These are phyloP conservation scores for Fagus sylvatica DNA, from an alignment of 306 rosid species.

Conservation along the genomic window DNA sequence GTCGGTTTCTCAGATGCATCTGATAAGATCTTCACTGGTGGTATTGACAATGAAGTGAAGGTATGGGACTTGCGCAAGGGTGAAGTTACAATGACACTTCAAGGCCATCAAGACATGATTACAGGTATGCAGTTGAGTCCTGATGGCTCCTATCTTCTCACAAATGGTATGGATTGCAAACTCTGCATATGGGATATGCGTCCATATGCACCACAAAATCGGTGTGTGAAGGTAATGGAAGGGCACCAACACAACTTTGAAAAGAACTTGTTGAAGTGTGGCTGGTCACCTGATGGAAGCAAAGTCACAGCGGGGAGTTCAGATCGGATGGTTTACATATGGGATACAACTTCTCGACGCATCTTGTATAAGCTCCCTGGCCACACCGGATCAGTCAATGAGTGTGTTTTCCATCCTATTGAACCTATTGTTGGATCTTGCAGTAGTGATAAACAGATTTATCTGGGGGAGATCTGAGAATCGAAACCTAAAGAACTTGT, in stretches of 20 bases:
- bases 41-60: conserved; percentile 85
- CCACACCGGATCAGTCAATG: conserved; percentile 79
- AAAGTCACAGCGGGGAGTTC: conserved; percentile 92
- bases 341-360: conserved; percentile 90
- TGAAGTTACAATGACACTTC: conserved; percentile 86
- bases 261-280: conserved; percentile 78
- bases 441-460: conserved; percentile 84
- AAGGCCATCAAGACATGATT: conserved; percentile 97
- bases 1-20: conserved; percentile 91
- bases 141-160: conserved; percentile 96
- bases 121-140: conserved; percentile 92
- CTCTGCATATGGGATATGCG: conserved; percentile 99
- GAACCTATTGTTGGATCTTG: conserved; percentile 87
- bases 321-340: conserved; percentile 85
- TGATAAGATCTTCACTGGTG: conserved; percentile 90
- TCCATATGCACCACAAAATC: conserved; percentile 92
- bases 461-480: conserved; percentile 80
- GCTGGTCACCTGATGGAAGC: conserved; percentile 95
- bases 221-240: conserved; percentile 87
- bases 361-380: conserved; percentile 95
- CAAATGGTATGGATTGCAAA: conserved; percentile 95
- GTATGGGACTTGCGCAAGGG: conserved; percentile 96
- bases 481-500: neutral
- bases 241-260: conserved; percentile 96
- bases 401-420: conserved; percentile 74